These are phyloP conservation scores for Vitellaria paradoxa DNA, from an alignment of 179 eudicot genomes.

Conservation along the genomic window DNA sequence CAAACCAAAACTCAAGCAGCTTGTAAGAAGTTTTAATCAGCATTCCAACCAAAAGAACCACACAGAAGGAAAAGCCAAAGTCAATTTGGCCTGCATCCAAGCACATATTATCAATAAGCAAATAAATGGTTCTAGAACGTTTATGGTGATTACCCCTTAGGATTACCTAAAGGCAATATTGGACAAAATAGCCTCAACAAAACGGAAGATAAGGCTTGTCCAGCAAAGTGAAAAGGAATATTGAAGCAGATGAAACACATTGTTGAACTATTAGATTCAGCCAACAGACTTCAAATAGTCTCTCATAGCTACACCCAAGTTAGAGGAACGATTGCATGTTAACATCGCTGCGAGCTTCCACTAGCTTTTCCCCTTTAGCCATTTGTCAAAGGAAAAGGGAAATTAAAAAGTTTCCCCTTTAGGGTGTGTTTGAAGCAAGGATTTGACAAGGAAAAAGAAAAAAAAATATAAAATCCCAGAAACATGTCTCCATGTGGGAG, in stretches of 20 bases:
- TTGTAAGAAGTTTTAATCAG: not conserved
- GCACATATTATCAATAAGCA: not conserved
- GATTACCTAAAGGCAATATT: not conserved
- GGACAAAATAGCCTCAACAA: not conserved
- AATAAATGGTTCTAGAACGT: not conserved
- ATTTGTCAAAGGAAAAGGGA: not conserved
- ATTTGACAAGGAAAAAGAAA: too few relatives aligned
- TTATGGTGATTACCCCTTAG: not conserved
- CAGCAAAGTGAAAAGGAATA: not conserved
- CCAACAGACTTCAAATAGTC: too few relatives aligned
- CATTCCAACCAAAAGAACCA: slow-evolving; percentile 6
- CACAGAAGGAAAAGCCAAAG: not conserved
- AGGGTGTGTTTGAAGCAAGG: not conserved
- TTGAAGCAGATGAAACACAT: not conserved
- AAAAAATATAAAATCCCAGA: too few relatives aligned
- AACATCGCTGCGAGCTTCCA: too few relatives aligned
- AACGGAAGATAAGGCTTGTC: not conserved
- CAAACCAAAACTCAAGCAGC: slow-evolving; percentile 4
- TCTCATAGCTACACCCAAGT: too few relatives aligned
- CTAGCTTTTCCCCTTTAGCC: too few relatives aligned
- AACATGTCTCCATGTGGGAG: too few relatives aligned
- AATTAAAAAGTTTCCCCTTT: not conserved
- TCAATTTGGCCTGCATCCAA: not conserved
- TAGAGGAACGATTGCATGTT: too few relatives aligned
- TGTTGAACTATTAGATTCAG: not conserved